These are phyloP conservation scores for Ascocoryne sarcoides DNA, from an alignment of 2,329 filamentous ascomycete genomes.

Conservation along the genomic window DNA sequence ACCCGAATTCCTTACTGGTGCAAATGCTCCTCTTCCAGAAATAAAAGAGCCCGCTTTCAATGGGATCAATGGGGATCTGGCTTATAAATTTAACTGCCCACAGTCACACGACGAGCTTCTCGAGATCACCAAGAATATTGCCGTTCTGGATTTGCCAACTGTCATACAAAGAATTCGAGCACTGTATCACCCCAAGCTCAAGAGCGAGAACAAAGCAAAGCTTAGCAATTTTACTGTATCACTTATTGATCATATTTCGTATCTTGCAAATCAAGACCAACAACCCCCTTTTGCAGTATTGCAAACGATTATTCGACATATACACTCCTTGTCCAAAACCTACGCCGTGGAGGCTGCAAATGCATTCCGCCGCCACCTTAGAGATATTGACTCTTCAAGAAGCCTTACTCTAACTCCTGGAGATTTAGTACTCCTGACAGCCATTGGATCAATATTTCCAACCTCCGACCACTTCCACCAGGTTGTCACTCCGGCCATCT, in stretches of 20 bases:
- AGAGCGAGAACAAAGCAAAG: slow-evolving; percentile 75
- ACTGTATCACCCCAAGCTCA: slow-evolving; percentile 82
- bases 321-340: slow-evolving; percentile 85
- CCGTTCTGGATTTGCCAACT: slow-evolving; percentile 58
- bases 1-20: slow-evolving; percentile 39
- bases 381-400: slow-evolving; percentile 40
- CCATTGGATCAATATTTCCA: slow-evolving; percentile 76
- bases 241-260: slow-evolving; percentile 54
- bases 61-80: slow-evolving; percentile 46
- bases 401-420: slow-evolving; percentile 49
- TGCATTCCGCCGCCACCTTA: slow-evolving; percentile 67
- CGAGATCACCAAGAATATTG: slow-evolving; percentile 50
- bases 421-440: slow-evolving; percentile 76
- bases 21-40: slow-evolving; percentile 36
- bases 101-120: slow-evolving; percentile 67
- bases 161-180: slow-evolving; percentile 85
- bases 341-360: slow-evolving; percentile 71
- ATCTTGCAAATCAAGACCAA: slow-evolving; percentile 34
- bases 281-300: slow-evolving; percentile 56
- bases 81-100: slow-evolving; percentile 82
- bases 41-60: slow-evolving; percentile 30
- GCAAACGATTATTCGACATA: slow-evolving; percentile 76
- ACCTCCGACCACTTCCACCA: slow-evolving; percentile 97
- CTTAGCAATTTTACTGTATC: slow-evolving; percentile 58
- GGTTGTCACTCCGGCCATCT: slow-evolving; percentile 81